Conservation (phyloP, 129 eudicot genomes). For the Lactuca sativa region DNA sequence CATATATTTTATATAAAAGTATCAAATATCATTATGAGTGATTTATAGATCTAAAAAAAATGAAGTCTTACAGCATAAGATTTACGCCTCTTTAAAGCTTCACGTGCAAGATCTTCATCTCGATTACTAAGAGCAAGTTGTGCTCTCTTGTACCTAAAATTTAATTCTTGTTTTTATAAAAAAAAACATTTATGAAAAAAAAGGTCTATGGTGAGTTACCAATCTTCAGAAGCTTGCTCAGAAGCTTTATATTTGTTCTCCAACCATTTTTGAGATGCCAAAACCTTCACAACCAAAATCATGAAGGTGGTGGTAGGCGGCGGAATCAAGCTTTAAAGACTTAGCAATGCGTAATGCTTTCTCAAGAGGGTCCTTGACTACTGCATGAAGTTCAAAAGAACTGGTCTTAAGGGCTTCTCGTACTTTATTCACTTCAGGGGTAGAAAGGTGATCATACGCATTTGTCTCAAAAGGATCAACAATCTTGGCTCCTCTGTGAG, state of each 20-base stretch:
- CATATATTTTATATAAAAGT: too few relatives aligned
- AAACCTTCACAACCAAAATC: constrained; percentile 49
- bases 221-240: constrained; percentile 89
- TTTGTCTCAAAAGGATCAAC: constrained; percentile 44
- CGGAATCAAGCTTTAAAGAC: too few relatives aligned
- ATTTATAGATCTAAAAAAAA: too few relatives aligned
- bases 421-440: constrained; percentile 51
- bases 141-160: constrained; percentile 80
- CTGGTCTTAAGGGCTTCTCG: constrained; percentile 59
- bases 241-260: constrained; percentile 89
- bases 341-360: constrained; percentile 64
- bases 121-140: constrained; percentile 95
- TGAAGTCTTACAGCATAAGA: too few relatives aligned
- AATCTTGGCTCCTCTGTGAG: constrained; percentile 57
- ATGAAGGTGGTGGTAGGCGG: background rate
- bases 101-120: too few relatives aligned
- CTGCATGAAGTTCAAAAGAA: constrained; percentile 51
- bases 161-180: background rate
- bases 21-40: too few relatives aligned
- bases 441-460: constrained; percentile 25
- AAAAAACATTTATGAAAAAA: background rate
- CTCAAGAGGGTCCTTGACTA: constrained; percentile 75
- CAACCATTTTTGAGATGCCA: constrained; percentile 96
- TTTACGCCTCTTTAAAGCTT: too few relatives aligned
- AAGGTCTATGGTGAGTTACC: constrained; percentile 43